Percentiles rank a stretch among this genome's conserved stretches.
Evolutionary conservation across 2,329 filamentous ascomycete genomes (phyloP).

Genomic region (Fusarium anthophilum): DNA sequence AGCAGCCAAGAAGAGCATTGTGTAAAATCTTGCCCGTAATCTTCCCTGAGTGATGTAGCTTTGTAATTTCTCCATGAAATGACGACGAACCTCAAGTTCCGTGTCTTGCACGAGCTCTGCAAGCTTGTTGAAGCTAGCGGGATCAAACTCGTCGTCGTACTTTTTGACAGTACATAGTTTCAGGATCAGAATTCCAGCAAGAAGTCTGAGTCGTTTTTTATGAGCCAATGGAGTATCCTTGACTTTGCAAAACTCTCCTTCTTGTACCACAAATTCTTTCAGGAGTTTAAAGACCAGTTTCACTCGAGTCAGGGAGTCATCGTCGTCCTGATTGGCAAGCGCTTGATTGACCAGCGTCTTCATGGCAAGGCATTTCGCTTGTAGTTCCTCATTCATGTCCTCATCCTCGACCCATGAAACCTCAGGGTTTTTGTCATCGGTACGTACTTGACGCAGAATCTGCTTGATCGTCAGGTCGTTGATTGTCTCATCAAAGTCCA

Average conservation of each 20-base stretch:
- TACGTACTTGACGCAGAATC: slow-evolving; percentile 76
- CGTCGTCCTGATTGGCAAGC: slow-evolving; percentile 65
- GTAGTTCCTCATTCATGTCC: slow-evolving; percentile 80
- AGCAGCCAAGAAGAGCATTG: slow-evolving; percentile 87
- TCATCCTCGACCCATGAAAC: slow-evolving; percentile 74
- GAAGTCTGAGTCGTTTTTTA: slow-evolving; percentile 80
- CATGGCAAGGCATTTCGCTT: slow-evolving; percentile 84
- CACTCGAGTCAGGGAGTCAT: slow-evolving; percentile 67
- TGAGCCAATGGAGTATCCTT: slow-evolving; percentile 81
- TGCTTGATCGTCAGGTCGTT: slow-evolving; percentile 80
- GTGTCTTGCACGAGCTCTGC: slow-evolving; percentile 84
- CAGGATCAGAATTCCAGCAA: slow-evolving; percentile 81
- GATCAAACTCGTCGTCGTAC: slow-evolving; percentile 79
- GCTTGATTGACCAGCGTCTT: slow-evolving; percentile 88
- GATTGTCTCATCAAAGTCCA: slow-evolving; percentile 79
- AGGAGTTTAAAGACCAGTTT: slow-evolving; percentile 81
- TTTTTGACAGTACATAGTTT: slow-evolving; percentile 83
- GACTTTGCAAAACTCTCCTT: slow-evolving; percentile 82
- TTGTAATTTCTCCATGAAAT: slow-evolving; percentile 86
- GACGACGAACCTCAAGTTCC: slow-evolving; percentile 75
- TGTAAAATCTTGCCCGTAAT: slow-evolving; percentile 82
- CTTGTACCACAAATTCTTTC: slow-evolving; percentile 76
- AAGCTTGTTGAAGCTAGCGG: slow-evolving; percentile 81
- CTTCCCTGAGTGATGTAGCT: slow-evolving; percentile 83
- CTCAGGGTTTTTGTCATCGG: slow-evolving; percentile 64